Conservation (phyloP, 75 land plant genomes). For the Larix kaempferi region DNA sequence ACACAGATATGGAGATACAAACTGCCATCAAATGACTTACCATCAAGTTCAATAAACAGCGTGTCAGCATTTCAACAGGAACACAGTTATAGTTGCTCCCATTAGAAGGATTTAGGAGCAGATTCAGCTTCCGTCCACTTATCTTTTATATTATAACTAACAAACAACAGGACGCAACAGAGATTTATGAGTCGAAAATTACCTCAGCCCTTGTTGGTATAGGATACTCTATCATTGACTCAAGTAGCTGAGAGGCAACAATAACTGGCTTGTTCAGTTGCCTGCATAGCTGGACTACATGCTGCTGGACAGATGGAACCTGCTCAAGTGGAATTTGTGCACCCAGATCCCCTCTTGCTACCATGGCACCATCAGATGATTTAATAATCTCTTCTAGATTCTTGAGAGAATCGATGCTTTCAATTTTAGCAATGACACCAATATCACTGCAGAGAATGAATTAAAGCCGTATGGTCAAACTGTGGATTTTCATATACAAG, state of each 20-base stretch:
- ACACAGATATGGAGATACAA: too few species aligned
- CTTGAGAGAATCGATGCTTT: constrained; percentile 48
- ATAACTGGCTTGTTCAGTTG: constrained; percentile 83
- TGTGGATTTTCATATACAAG: background rate
- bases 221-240: constrained; percentile 85
- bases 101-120: background rate
- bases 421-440: constrained; percentile 68
- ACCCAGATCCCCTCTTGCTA: constrained; percentile 83
- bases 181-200: background rate
- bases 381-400: constrained; percentile 55
- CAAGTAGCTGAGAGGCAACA: constrained; percentile 79
- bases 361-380: constrained; percentile 86
- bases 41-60: background rate
- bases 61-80: background rate
- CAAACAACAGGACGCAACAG: background rate
- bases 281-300: constrained; percentile 49
- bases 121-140: background rate
- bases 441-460: constrained; percentile 27
- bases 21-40: too few species aligned
- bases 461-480: constrained; percentile 2
- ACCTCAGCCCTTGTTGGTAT: constrained; percentile 89
- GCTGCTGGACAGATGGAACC: constrained; percentile 65
- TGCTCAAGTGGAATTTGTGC: constrained; percentile 77
- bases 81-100: background rate
- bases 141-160: background rate